Conservation (phyloP, 306 rosid species). For the Vicia villosa region DNA sequence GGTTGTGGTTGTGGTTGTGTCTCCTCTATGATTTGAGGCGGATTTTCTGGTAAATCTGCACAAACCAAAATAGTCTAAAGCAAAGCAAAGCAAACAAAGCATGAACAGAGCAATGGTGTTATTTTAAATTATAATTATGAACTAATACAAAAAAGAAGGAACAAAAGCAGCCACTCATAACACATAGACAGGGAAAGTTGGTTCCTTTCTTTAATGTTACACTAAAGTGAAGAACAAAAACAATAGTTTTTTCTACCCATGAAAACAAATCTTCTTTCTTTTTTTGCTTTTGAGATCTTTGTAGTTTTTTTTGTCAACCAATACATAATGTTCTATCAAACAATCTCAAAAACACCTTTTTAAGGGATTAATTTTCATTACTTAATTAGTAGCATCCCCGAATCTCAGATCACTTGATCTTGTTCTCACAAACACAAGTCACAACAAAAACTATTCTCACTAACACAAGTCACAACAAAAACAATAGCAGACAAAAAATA, state of each 20-base stretch:
- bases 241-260: conserved; percentile 44
- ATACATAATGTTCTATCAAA: conserved; percentile 38
- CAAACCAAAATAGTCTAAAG: conserved; percentile 9
- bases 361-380: conserved; percentile 34
- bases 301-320: conserved; percentile 41
- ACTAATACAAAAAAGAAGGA: conserved; percentile 17
- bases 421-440: conserved; percentile 32
- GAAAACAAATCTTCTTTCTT: conserved; percentile 39
- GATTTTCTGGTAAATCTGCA: conserved; percentile 53
- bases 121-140: conserved; percentile 9
- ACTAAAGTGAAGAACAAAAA: conserved; percentile 49
- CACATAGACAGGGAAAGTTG: conserved; percentile 38
- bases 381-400: conserved; percentile 36
- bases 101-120: not conserved
- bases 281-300: conserved; percentile 58
- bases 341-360: conserved; percentile 40
- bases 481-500: conserved; percentile 74
- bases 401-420: conserved; percentile 44
- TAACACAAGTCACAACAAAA: conserved; percentile 43
- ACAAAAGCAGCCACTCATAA: conserved; percentile 40
- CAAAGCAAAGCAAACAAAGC: not conserved
- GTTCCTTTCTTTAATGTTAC: conserved; percentile 36
- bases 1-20: not conserved
- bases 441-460: conserved; percentile 39
- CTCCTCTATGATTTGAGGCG: conserved; percentile 55